A percentile compares a stretch with the other conserved stretches of the same genome.
Conservation (phyloP, 2,329 filamentous ascomycete species). For the Beauveria australis region DNA sequence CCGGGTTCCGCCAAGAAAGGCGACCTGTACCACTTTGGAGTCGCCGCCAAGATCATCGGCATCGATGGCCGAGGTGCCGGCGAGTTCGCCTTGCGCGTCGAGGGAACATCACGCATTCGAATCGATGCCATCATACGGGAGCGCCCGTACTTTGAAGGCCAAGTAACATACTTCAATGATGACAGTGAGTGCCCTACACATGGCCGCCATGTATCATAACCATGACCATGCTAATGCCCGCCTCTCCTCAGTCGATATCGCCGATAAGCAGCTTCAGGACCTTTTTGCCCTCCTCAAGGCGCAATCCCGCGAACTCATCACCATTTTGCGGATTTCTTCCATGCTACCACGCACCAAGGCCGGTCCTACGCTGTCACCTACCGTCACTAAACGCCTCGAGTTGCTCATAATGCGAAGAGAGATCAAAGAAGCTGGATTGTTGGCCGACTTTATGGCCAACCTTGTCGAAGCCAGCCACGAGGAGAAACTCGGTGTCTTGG, state of each 20-base stretch:
- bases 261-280: constrained; percentile 56
- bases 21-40: constrained; percentile 77
- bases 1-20: constrained; percentile 53
- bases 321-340: constrained; percentile 74
- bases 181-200: constrained; percentile 40
- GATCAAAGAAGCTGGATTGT: constrained; percentile 68
- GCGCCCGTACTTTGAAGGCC: constrained; percentile 78
- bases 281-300: constrained; percentile 76
- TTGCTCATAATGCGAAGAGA: constrained; percentile 79
- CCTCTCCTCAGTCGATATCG: constrained; percentile 19
- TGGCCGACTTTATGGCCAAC: constrained; percentile 97
- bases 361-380: constrained; percentile 62
- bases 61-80: constrained; percentile 67
- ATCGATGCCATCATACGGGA: constrained; percentile 61
- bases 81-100: constrained; percentile 77
- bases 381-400: constrained; percentile 81
- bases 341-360: constrained; percentile 65
- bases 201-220: neutral
- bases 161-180: constrained; percentile 64
- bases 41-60: constrained; percentile 68
- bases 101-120: constrained; percentile 71
- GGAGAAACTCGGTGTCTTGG: constrained; percentile 81
- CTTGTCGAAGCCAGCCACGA: constrained; percentile 80
- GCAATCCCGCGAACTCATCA: constrained; percentile 76
- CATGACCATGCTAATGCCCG: neutral